Evolutionary conservation across 2,329 filamentous ascomycete genomes (phyloP).

Genomic region (Pleoardoris graminearum): DNA sequence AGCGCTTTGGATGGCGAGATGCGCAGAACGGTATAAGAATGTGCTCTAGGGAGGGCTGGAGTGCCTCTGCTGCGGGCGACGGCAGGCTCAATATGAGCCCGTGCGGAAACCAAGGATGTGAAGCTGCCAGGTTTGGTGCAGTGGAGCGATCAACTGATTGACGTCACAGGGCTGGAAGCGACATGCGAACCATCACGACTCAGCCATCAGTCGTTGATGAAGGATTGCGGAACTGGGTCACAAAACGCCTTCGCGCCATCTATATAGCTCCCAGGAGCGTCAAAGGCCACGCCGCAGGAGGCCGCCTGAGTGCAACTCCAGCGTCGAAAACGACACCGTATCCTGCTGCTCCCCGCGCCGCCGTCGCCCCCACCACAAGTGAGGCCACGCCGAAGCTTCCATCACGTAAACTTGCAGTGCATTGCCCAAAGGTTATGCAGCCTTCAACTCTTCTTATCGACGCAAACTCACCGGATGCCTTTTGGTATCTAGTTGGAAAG

Average conservation of each 20-base stretch:
- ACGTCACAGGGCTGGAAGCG: conserved; percentile 14
- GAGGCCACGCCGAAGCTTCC: not conserved
- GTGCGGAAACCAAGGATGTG: conserved; percentile 14
- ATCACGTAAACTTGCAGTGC: not conserved
- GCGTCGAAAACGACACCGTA: not conserved
- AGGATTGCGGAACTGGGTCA: not conserved
- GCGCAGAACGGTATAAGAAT: conserved; percentile 3
- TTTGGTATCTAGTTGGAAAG: not conserved
- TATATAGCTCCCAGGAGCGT: not conserved
- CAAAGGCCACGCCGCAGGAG: not conserved
- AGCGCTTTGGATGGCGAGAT: conserved; percentile 2
- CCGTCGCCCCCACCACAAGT: not conserved
- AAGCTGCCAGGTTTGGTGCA: conserved; percentile 19
- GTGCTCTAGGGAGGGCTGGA: conserved; percentile 6
- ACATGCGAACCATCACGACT: conserved; percentile 3
- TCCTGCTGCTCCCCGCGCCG: not conserved
- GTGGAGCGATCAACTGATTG: conserved; percentile 12
- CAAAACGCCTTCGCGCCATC: not conserved
- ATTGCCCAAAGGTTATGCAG: not conserved
- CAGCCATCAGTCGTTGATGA: not conserved
- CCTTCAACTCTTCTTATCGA: conserved; percentile 15
- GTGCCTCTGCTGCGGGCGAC: conserved; percentile 8
- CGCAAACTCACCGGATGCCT: conserved; percentile 13
- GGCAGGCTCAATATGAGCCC: conserved; percentile 10
- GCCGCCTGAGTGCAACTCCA: not conserved